Percentiles rank a stretch among this genome's conserved stretches.
phyloP scores from a whole-genome alignment of 768 basidiomycete species.

The Tulasnella sp. region DNA sequence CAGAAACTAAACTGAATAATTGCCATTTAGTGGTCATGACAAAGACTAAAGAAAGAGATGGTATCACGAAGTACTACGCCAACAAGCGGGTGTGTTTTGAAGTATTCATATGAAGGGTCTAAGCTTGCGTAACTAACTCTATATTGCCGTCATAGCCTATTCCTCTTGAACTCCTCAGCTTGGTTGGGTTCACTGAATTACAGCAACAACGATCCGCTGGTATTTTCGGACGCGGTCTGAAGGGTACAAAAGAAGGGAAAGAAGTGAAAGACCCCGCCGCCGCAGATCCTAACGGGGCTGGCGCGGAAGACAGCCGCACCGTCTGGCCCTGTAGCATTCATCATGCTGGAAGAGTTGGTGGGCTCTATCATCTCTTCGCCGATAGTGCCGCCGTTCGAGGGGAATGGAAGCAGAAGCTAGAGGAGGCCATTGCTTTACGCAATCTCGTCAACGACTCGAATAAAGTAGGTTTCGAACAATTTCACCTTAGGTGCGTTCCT shows the following conservation, averaged over 20 bases:
- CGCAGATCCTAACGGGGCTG: conserved; percentile 37
- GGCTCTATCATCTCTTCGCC: conserved; percentile 81
- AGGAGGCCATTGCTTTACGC: conserved; percentile 81
- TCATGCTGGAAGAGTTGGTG: conserved; percentile 84
- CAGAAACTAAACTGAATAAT: conserved; percentile 3
- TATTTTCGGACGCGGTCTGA: conserved; percentile 58
- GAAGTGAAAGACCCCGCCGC: conserved; percentile 35
- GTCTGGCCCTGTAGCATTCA: conserved; percentile 87
- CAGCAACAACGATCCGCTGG: conserved; percentile 72
- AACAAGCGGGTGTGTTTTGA: conserved; percentile 61
- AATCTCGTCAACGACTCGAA: conserved; percentile 88
- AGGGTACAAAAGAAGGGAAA: conserved; percentile 43
- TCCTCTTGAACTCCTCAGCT: conserved; percentile 82
- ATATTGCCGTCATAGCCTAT: conserved; percentile 59
- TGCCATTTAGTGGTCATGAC: conserved; percentile 72
- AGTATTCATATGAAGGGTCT: neutral
- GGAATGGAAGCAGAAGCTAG: conserved; percentile 88
- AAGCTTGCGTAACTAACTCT: conserved; percentile 18
- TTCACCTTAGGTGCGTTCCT: neutral
- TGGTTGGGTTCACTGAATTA: conserved; percentile 77
- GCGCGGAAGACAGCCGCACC: conserved; percentile 55
- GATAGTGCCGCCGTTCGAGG: conserved; percentile 68
- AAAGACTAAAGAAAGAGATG: conserved; percentile 76
- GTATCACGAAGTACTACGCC: conserved; percentile 70
- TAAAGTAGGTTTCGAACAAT: conserved; percentile 45